phyloP scores from a whole-genome alignment of 352 stramenopile species.

The Phytophthora uliginosa region DNA sequence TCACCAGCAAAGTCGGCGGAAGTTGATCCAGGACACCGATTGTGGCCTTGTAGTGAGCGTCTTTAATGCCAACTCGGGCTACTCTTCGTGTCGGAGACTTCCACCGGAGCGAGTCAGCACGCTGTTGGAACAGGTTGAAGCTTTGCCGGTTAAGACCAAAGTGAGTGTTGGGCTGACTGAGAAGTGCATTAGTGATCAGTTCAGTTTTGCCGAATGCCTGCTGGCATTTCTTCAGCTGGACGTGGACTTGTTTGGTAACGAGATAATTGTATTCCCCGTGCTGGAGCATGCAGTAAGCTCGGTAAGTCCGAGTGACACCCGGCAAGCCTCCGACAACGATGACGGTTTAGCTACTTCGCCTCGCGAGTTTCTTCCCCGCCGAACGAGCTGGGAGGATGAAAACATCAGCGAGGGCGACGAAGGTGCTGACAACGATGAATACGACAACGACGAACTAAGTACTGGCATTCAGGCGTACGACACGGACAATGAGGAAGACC shows the following conservation, averaged over 20 bases:
- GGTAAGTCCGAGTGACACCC: neutral
- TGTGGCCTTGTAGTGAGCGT: conserved; percentile 46
- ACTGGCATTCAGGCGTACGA: conserved; percentile 1
- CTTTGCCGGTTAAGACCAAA: neutral
- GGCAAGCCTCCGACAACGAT: conserved; percentile 8
- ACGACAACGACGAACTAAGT: conserved; percentile 9
- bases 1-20: conserved; percentile 6
- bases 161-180: neutral
- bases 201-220: conserved; percentile 49
- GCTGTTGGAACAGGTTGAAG: conserved; percentile 20
- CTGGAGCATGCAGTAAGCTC: conserved; percentile 37
- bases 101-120: conserved; percentile 18
- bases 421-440: conserved; percentile 5
- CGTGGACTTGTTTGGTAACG: conserved; percentile 62
- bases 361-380: conserved; percentile 11
- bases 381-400: conserved; percentile 21
- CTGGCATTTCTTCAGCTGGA: conserved; percentile 58
- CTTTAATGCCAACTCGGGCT: conserved; percentile 56
- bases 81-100: conserved; percentile 32
- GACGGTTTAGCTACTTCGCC: neutral
- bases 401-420: conserved; percentile 31
- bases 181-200: conserved; percentile 11
- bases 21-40: conserved; percentile 32
- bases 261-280: conserved; percentile 63
- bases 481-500: conserved; percentile 20